Conservation (phyloP, 345 rosid species). For the Syzygium aromaticum region DNA sequence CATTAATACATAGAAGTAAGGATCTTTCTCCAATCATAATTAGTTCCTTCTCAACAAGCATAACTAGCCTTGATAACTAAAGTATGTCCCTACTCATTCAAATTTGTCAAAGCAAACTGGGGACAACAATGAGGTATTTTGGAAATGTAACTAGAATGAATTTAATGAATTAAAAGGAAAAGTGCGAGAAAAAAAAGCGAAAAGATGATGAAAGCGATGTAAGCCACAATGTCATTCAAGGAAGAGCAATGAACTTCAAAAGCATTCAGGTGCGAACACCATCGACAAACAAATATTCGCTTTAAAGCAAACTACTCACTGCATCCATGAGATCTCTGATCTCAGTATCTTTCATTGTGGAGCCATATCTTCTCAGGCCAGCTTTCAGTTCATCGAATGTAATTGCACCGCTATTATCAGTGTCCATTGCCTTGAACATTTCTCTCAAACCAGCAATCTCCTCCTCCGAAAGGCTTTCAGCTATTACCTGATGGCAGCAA, state of each 20-base stretch:
- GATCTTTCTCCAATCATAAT: background rate
- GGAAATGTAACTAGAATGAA: background rate
- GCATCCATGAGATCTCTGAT: slow-evolving; percentile 98
- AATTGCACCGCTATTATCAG: slow-evolving; percentile 94
- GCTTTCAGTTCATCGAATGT: slow-evolving; percentile 97
- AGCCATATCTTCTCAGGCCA: slow-evolving; percentile 91
- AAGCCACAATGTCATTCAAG: background rate
- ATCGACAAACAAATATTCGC: background rate
- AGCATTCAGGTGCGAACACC: background rate
- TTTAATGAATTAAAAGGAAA: background rate
- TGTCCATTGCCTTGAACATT: slow-evolving; percentile 93
- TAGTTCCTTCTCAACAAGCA: background rate
- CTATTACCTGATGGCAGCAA: slow-evolving; percentile 64
- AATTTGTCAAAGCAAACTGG: background rate
- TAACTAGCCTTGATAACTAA: background rate
- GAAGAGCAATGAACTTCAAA: background rate
- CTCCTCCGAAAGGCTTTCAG: slow-evolving; percentile 97
- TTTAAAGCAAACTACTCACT: slow-evolving; percentile 35
- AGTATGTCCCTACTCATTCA: background rate
- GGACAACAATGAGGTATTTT: background rate
- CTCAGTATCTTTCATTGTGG: slow-evolving; percentile 92
- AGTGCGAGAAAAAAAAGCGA: background rate
- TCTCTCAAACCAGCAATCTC: slow-evolving; percentile 95
- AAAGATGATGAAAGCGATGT: background rate
- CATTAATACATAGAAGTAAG: background rate